Evolutionary conservation across 2,329 filamentous ascomycete genomes (phyloP), one percentile per base, ranked within the genome.

Genomic region (Colletotrichum siamense): DNA sequence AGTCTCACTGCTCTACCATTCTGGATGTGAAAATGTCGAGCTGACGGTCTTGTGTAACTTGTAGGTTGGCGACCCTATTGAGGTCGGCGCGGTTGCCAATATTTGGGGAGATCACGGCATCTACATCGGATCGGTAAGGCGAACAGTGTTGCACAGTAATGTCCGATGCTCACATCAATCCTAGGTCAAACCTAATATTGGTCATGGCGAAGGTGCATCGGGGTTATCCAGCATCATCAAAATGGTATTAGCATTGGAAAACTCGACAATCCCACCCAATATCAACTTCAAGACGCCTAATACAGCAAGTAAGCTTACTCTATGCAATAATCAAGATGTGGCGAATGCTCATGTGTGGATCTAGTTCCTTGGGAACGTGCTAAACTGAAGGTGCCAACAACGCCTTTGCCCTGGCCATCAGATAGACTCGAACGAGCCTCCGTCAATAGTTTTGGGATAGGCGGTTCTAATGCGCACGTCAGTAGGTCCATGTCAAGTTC

Each of bases 1-100:
- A 86, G 87, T 3, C 85, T 87, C 68, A 82, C 83, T 18, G 5
- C 8, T 13, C 10, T 24, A 24, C 6, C 52, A 30, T 18, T 10
- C 7, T 57, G n/a, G 30, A 5, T 15, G 13, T 16, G 28, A 18
- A 22, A 5, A 8, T 10, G 12, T 32, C 18, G 18, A 30, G 15
- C 52, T 44, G 7, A n/a, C n/a, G n/a, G 1, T 24, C 5, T 13
- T 13, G 2, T 16, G 6, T 15, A 3, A 24, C 8, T 2, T 6
- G 16, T 13, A 76, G 52, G 87, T 88, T 2, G 91, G 91, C 3
- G 91, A 92, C 75, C 89, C 90, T 0, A 73, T 82, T 1, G 87
- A 88, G 73, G 79, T 82, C 0, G 63, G 65, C 1, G 86, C 84
- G 1, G 81, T 88, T 15, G 77, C 78, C 1, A 77, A 73, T 1